Conservation (phyloP, 2,329 filamentous ascomycete species). For the Cordyceps sp. region DNA sequence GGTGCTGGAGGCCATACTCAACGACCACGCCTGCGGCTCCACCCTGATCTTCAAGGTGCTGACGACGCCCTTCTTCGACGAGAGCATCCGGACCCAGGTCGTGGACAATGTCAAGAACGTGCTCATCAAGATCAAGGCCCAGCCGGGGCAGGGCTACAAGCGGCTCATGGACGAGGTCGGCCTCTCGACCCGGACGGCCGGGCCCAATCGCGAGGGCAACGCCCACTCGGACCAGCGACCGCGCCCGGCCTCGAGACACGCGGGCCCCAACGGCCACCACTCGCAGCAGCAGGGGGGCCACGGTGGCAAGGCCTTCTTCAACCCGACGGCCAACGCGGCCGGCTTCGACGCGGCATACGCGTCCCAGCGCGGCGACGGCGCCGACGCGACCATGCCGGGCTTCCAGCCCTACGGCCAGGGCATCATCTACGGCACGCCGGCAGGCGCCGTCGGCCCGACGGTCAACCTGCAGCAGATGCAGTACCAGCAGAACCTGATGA, state of each 20-base stretch:
- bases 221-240: conserved; percentile 31
- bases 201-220: conserved; percentile 24
- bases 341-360: conserved; percentile 36
- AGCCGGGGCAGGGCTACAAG: conserved; percentile 93
- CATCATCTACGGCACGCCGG: conserved; percentile 31
- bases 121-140: conserved; percentile 76
- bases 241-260: conserved; percentile 39
- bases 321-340: conserved; percentile 20
- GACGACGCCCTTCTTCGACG: conserved; percentile 94
- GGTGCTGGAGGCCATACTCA: conserved; percentile 75
- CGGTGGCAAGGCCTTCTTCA: conserved; percentile 35
- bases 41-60: conserved; percentile 98
- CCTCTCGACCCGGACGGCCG: conserved; percentile 48
- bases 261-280: conserved; percentile 26
- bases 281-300: conserved; percentile 21
- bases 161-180: conserved; percentile 97
- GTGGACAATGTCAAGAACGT: conserved; percentile 86
- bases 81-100: conserved; percentile 72
- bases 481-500: conserved; percentile 42
- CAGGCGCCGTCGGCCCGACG: conserved; percentile 26
- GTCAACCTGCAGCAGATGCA: conserved; percentile 38
- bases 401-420: conserved; percentile 35
- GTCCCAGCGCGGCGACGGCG: conserved; percentile 33
- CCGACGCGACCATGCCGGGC: conserved; percentile 29
- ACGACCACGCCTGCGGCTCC: conserved; percentile 79